Evolutionary conservation across 768 basidiomycete species (phyloP).

Genomic region (Tulasnella sp.): DNA sequence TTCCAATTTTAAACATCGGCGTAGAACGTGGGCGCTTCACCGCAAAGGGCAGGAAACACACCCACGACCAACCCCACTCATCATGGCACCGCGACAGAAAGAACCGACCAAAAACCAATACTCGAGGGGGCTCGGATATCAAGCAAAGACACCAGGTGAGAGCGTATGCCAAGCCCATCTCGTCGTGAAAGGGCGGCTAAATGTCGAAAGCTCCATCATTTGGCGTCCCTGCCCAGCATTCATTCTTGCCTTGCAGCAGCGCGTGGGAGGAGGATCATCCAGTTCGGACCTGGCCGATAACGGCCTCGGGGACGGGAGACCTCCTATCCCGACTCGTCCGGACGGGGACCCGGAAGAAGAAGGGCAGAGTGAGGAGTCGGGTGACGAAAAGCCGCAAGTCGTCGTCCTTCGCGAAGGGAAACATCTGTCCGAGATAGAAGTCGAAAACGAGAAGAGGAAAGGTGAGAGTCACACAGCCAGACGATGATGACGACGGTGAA

Average conservation of each 20-base stretch:
- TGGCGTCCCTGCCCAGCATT: not conserved
- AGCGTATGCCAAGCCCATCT: not conserved
- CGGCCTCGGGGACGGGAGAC: constrained; percentile 1
- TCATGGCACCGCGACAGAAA: not conserved
- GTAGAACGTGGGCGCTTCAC: not conserved
- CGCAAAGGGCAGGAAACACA: not conserved
- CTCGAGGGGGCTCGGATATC: not conserved
- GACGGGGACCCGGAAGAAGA: constrained; percentile 23
- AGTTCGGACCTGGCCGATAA: not conserved
- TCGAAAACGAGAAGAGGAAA: constrained; percentile 61
- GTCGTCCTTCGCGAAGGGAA: constrained; percentile 84
- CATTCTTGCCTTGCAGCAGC: not conserved
- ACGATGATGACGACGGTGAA: too few relatives aligned
- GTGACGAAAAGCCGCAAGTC: constrained; percentile 79
- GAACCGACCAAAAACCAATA: not conserved
- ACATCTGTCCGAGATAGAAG: constrained; percentile 69
- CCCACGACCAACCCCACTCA: not conserved
- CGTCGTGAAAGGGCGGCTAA: not conserved
- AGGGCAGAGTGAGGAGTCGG: constrained; percentile 42
- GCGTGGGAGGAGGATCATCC: not conserved
- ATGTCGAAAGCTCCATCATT: not conserved
- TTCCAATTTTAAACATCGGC: not conserved
- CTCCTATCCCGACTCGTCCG: constrained; percentile 8
- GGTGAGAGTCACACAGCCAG: constrained; percentile 35
- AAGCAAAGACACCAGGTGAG: not conserved